Base-by-base conservation (phyloP, 139 green algal species). In the Micromonas pusilla region DNA sequence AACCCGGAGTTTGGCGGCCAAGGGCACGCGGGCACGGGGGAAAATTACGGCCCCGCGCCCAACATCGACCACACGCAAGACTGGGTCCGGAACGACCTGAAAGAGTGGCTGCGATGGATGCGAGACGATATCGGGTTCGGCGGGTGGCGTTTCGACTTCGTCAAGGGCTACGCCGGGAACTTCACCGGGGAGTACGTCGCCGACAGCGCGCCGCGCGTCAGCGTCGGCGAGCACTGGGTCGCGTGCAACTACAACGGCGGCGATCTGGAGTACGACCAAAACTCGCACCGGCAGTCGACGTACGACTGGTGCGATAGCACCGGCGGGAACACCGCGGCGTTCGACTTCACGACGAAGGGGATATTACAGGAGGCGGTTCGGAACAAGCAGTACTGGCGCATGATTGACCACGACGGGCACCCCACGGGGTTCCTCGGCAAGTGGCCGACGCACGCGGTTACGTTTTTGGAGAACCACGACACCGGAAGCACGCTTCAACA, bases 391-490 rank as follows among this genome's bases (percentile, higher is more conserved):
- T 97, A 97, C 85, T 99, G 94, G 94, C 90, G 96, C 23, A 87
- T 99, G 45, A 87, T 92, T 30, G 94, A 99, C 87, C 52, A 68
- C 2, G 60, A 86, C 25, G 82, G 79, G 3, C 3, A 32, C n/a
- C 79, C 66, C 19, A 32, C 76, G 30, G 76, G 76, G 45, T 60
- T 81, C 13, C 63, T 20, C 52, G 95, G 94, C 70, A 92, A 92
- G 82, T 97, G 92, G 94, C 93, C 94, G 28, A 93, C 86, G 3
- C 88, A 93, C 32, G 92, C 92, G 31, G 88, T 99, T 70, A 97
- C 92, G 62, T 98, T 99, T 85, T 89, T 99, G 64, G 94, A 98
- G 78, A 97, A 98, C 87, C 94, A 98, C 85, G 90, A 93, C 83
- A 95, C 90, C 3, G 89, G 88, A 6, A 84, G 82, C 65, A 79